Conservation (phyloP, 2,329 filamentous ascomycete species). For the Colletotrichum tanaceti region DNA sequence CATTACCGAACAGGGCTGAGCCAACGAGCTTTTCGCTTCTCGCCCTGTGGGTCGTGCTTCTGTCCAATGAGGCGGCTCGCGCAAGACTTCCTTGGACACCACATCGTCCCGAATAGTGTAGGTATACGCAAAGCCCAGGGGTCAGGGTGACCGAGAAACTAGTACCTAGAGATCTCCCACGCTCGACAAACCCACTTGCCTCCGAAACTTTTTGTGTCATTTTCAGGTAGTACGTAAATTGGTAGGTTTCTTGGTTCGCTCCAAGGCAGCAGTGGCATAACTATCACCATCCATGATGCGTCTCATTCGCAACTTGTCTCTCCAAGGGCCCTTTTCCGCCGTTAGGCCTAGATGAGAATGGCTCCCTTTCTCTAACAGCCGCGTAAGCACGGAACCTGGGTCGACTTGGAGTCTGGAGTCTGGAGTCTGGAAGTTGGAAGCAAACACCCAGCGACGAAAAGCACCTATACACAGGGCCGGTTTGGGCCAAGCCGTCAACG, state of each 20-base stretch:
- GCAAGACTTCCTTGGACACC: conserved; percentile 11
- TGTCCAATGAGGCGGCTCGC: conserved; percentile 21
- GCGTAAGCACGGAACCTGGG: conserved; percentile 14
- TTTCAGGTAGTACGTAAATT: neutral
- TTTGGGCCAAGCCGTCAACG: conserved; percentile 14
- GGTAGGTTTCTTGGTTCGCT: neutral
- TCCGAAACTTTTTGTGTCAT: neutral
- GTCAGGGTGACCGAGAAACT: neutral
- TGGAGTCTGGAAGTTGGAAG: conserved; percentile 4
- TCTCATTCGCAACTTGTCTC: conserved; percentile 6
- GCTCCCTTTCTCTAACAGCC: neutral
- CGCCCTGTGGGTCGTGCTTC: conserved; percentile 2
- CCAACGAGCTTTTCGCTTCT: conserved; percentile 34
- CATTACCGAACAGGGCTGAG: conserved; percentile 38
- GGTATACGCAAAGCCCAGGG: no score
- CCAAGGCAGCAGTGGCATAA: conserved; percentile 5
- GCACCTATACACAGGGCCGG: conserved; percentile 13
- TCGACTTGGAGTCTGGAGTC: neutral
- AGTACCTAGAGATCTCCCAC: conserved; percentile 5
- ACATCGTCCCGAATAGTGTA: no score
- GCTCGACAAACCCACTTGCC: neutral
- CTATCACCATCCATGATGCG: neutral
- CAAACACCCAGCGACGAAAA: conserved; percentile 15
- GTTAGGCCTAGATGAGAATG: conserved; percentile 13
- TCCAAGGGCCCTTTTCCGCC: conserved; percentile 7